phyloP scores from a whole-genome alignment of 2,329 filamentous ascomycete species.

The Venturia oleaginea region DNA sequence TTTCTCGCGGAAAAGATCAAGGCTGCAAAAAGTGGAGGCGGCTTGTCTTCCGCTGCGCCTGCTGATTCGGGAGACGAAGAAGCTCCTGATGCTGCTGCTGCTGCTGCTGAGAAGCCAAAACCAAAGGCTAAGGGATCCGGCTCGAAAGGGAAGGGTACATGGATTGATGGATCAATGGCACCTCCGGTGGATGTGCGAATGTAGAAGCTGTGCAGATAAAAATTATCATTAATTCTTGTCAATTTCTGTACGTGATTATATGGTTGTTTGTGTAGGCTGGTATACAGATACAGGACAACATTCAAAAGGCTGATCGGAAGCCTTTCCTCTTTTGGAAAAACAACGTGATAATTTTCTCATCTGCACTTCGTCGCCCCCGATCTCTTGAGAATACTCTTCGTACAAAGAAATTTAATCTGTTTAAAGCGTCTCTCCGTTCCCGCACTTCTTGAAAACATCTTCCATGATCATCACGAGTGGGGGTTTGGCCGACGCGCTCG shows the following conservation, averaged over 20 bases:
- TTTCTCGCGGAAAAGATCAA: conserved; percentile 11
- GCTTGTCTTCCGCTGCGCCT: background rate
- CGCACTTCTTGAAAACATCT: too few relatives aligned
- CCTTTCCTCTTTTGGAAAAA: too few relatives aligned
- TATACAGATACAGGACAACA: too few relatives aligned
- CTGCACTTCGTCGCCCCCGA: too few relatives aligned
- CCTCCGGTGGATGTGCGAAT: background rate
- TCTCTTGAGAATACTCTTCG: too few relatives aligned
- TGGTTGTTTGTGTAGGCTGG: background rate
- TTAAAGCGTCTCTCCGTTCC: too few relatives aligned
- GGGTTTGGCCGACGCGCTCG: too few relatives aligned
- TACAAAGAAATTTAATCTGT: too few relatives aligned
- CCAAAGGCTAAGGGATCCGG: background rate
- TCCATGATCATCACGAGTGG: too few relatives aligned
- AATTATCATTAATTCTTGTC: background rate
- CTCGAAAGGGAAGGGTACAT: background rate
- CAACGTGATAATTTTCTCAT: too few relatives aligned
- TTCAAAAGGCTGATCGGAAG: too few relatives aligned
- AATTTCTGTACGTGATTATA: too few relatives aligned
- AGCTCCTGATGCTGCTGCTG: background rate
- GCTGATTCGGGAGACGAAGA: background rate
- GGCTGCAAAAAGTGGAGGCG: background rate
- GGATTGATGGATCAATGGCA: background rate
- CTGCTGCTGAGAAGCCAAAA: background rate
- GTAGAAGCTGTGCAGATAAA: background rate